Evolutionary conservation across 352 stramenopile species (phyloP).

Genomic region (Globisporangium sylvaticum): DNA sequence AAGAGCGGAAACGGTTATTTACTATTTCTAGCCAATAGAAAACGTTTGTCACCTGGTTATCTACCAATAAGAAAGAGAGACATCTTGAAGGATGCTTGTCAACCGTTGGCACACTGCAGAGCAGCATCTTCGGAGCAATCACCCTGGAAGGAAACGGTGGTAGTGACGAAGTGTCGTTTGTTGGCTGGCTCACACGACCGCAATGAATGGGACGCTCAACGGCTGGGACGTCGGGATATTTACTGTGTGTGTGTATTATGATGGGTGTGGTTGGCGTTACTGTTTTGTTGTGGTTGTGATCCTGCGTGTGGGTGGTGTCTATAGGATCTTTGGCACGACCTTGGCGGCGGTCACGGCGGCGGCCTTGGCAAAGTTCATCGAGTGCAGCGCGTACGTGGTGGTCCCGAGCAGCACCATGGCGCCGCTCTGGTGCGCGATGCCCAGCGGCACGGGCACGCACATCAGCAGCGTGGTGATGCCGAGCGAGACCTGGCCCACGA

Average conservation of each 20-base stretch:
- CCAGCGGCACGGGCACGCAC: constrained; percentile 95
- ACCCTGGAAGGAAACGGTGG: background rate
- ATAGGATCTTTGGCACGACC: constrained; percentile 33
- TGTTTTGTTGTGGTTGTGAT: background rate
- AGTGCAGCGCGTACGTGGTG: constrained; percentile 90
- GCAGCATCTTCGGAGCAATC: background rate
- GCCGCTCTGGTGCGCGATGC: constrained; percentile 94
- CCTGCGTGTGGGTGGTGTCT: background rate
- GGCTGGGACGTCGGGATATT: background rate
- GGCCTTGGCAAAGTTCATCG: constrained; percentile 82
- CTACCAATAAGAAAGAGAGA: background rate
- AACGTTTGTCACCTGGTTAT: background rate
- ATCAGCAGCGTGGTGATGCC: constrained; percentile 96
- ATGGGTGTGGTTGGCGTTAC: background rate
- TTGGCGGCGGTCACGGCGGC: constrained; percentile 22
- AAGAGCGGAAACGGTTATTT: too few species aligned
- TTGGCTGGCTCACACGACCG: background rate
- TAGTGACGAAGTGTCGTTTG: background rate
- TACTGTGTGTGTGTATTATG: background rate
- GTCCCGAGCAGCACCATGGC: constrained; percentile 93
- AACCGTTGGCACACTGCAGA: background rate
- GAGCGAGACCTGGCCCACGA: constrained; percentile 86
- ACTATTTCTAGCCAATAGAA: background rate
- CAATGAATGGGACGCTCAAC: background rate
- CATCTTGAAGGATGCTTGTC: constrained; percentile 1